phyloP scores from a whole-genome alignment of 495 filamentous ascomycete species.

The Jackrogersella minutella region DNA sequence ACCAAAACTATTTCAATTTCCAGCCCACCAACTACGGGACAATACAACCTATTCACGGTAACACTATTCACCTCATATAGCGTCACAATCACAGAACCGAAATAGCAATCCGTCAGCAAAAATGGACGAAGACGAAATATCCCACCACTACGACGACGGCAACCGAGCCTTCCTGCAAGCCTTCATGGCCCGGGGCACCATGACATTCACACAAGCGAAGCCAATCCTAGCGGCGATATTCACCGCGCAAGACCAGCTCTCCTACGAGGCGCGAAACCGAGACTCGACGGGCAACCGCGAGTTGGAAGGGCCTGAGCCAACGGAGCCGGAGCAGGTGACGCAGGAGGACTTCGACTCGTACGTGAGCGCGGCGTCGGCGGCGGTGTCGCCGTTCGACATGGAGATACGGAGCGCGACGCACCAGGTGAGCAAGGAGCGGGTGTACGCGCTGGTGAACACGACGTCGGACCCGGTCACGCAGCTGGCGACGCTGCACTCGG shows the following conservation, averaged over 20 bases:
- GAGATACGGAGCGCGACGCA: conserved; percentile 79
- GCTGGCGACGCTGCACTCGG: conserved; percentile 78
- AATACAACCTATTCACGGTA: no score
- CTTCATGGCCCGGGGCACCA: conserved; percentile 76
- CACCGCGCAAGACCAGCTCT: conserved; percentile 53
- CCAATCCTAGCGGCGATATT: conserved; percentile 80
- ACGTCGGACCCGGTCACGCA: conserved; percentile 84
- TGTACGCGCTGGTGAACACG: conserved; percentile 87
- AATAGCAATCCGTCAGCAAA: not conserved
- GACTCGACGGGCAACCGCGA: not conserved
- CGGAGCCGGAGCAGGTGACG: conserved; percentile 65
- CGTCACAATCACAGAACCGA: not conserved
- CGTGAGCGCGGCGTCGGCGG: conserved; percentile 72
- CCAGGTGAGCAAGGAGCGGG: conserved; percentile 62
- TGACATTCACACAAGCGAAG: conserved; percentile 78
- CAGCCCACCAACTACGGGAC: no score
- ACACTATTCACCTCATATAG: not conserved
- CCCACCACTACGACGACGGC: conserved; percentile 58
- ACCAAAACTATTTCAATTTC: no score
- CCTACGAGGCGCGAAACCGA: conserved; percentile 12
- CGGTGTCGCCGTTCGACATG: conserved; percentile 80
- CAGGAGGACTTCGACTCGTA: conserved; percentile 72
- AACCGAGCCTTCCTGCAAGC: conserved; percentile 95
- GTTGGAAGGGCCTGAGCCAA: conserved; percentile 50
- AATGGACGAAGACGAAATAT: conserved; percentile 36